Evolutionary conservation across 306 rosid genomes (phyloP), one percentile per base, ranked within the genome.

Genomic region (Morella rubra): DNA sequence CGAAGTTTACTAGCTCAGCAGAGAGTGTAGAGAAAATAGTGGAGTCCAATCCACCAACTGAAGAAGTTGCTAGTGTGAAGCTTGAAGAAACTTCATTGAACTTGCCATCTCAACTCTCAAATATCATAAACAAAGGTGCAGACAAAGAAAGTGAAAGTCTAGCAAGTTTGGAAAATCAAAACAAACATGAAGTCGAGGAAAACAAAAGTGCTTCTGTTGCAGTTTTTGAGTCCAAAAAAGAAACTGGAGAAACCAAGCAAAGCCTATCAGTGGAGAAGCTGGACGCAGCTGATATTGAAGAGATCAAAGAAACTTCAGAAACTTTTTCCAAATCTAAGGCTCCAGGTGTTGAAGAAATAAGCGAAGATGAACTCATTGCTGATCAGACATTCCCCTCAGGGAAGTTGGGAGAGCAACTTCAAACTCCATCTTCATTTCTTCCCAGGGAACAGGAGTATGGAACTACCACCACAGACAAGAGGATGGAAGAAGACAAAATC

Each of bases 291-390:
- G 78, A 71, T 60, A 27, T 40, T 44, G 76, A 69, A 76, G 76
- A 84, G 69, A 68, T 58, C 32, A 60, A 42, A 73, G 84, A 68
- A 76, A 18, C 22, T 58, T 50, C 69, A 7, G 56, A 72, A 24
- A 44, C 20, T 2, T 32, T 19, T 47, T 20, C 50, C 6, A 50
- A 20, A 24, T 53, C 64, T 19, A 72, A 62, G 49, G 45, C 69
- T 47, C 24, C 41, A 4, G 44, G 41, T 62, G 56, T 37, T 73
- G 89, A 56, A 47, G 53, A 19, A 27, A 62, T 27, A 14, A 19
- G 19, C 50, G 27, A 71, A 71, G 75, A 51, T 51, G 42, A 22
- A 46, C 11, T 32, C 44, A 71, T 51, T 65, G 50, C 71, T 22
- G 49, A 44, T 40, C 85, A 81, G 56, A 42, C 73, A 27, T 24